Conservation (phyloP, 1,284 basidiomycete species). For the Tilletia indica region DNA sequence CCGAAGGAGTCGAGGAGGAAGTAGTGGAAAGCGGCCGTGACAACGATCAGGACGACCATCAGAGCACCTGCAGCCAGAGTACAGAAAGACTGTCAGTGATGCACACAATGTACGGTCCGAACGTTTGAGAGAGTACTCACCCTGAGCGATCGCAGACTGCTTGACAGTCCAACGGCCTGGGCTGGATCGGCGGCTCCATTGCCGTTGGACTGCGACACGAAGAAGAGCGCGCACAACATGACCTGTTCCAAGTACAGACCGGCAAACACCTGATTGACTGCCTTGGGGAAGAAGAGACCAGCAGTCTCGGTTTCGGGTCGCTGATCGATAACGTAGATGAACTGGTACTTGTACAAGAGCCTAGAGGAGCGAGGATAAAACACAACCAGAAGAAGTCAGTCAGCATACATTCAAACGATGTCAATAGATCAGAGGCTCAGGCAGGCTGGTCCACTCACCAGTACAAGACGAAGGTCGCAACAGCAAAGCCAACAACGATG, state of each 20-base stretch:
- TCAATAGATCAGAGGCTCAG: slow-evolving; percentile 58
- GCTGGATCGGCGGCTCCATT: background rate
- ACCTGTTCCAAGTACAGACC: slow-evolving; percentile 60
- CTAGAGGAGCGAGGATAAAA: slow-evolving; percentile 22
- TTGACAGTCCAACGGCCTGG: slow-evolving; percentile 26
- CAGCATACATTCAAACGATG: background rate
- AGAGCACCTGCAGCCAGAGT: slow-evolving; percentile 62
- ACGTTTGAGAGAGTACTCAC: slow-evolving; percentile 1
- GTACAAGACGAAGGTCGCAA: slow-evolving; percentile 77
- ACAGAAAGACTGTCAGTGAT: background rate
- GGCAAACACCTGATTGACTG: slow-evolving; percentile 88
- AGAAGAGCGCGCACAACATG: slow-evolving; percentile 51
- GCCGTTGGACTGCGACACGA: slow-evolving; percentile 26
- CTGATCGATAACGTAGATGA: slow-evolving; percentile 66
- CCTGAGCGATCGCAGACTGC: slow-evolving; percentile 45
- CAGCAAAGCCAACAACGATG: slow-evolving; percentile 86
- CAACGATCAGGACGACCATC: slow-evolving; percentile 76
- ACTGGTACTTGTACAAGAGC: slow-evolving; percentile 62
- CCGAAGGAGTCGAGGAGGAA: slow-evolving; percentile 55
- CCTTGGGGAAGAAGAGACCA: slow-evolving; percentile 91
- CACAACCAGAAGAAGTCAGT: slow-evolving; percentile 68
- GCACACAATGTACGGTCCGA: background rate
- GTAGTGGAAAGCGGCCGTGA: slow-evolving; percentile 66
- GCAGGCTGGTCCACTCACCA: slow-evolving; percentile 68
- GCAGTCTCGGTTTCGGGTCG: slow-evolving; percentile 77